Base-by-base conservation (phyloP, 768 basidiomycete genomes). In the Tylopilus rubrobrunneus region DNA sequence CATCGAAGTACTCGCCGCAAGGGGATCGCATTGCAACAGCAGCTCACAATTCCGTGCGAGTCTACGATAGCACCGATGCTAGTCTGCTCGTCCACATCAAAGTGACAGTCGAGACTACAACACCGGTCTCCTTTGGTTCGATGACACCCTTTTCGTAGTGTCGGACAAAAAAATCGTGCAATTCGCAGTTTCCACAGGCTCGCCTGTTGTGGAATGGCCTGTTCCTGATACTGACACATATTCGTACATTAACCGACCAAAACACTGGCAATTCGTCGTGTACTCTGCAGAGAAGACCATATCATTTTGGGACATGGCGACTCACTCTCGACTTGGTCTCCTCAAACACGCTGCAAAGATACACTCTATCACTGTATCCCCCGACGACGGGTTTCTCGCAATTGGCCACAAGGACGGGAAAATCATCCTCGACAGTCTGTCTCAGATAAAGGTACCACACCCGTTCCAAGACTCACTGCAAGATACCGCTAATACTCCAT, bases 121-220 rank as follows among this genome's bases (percentile, higher is more conserved):
- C 46, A 48, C 0, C 3, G 21, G 39, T 45, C 51, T 56, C n/a
- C 7, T 51, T 17, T 58, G 57, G 50, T 40, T 3, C 49, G 0
- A 41, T 23, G 4, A 23, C 15, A 14, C 15, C 28, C 48, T 41
- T 7, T 1, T 41, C 21, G 28, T 49, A 5, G 25, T 19, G 3
- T 41, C 31, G 31, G 14, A 17, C 21, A 1, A 1, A 8, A 17
- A 9, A 41, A 31, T 49, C 29, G 11, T 7, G 12, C 14, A 41
- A 23, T 3, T 49, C 15, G 19, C 21, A 1, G 37, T 21, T 11
- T 41, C 28, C 14, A 41, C 48, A 0, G 52, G 57, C 4, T 45
- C 25, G n/a, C 0, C 5, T 11, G 19, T 41, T 19, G 29, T 28
- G 6, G 40, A 40, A 41, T 49, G 39, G 39, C 28, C 28, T 9